These are phyloP conservation scores for Starmerella tilneyi DNA, from an alignment of 805 yeast genomes.

Conservation along the genomic window DNA sequence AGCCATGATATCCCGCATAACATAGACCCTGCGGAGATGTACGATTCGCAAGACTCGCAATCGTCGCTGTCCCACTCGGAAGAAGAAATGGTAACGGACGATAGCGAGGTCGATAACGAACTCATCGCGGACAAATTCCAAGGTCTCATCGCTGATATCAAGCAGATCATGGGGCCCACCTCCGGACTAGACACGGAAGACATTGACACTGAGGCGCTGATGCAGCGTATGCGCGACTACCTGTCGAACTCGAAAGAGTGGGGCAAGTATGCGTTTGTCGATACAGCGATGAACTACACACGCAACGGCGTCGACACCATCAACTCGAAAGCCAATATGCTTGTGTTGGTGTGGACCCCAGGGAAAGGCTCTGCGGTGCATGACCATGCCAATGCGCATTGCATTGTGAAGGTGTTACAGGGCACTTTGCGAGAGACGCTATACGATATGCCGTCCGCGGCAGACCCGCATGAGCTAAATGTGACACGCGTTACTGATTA, in stretches of 20 bases:
- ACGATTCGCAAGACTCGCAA: slow-evolving; percentile 1
- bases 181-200: slow-evolving; percentile 37
- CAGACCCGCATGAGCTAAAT: slow-evolving; percentile 19
- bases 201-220: slow-evolving; percentile 41
- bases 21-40: background rate
- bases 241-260: slow-evolving; percentile 44
- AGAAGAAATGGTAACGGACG: background rate
- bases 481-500: slow-evolving; percentile 27
- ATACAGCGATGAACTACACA: slow-evolving; percentile 43
- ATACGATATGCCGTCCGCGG: slow-evolving; percentile 41
- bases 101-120: slow-evolving; percentile 1
- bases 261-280: slow-evolving; percentile 47
- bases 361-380: slow-evolving; percentile 54
- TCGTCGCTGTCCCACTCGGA: slow-evolving; percentile 1
- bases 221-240: slow-evolving; percentile 41
- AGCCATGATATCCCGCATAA: background rate
- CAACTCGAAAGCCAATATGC: slow-evolving; percentile 58
- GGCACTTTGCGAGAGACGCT: slow-evolving; percentile 51
- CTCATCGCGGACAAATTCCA: slow-evolving; percentile 24
- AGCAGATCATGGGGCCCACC: slow-evolving; percentile 32
- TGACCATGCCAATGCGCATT: slow-evolving; percentile 68
- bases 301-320: slow-evolving; percentile 68
- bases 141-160: slow-evolving; percentile 31
- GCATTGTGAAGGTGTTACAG: slow-evolving; percentile 57
- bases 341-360: slow-evolving; percentile 63